phyloP scores from a whole-genome alignment of 805 yeast genomes.

The Yamadazyma akitaensis region DNA sequence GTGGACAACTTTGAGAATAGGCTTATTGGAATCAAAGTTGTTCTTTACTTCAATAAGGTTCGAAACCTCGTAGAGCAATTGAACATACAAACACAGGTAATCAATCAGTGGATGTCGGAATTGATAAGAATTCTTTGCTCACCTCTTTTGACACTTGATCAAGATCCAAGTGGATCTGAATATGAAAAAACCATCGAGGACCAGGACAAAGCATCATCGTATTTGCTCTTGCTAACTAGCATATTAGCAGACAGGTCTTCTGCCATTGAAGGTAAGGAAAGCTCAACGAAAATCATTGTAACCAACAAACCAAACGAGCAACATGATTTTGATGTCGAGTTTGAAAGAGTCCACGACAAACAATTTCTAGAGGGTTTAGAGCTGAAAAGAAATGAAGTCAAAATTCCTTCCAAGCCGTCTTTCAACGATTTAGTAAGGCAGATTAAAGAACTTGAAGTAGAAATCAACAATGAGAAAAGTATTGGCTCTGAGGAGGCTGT shows the following conservation, averaged over 20 bases:
- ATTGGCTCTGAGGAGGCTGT: constrained; percentile 10
- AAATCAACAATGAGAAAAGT: constrained; percentile 21
- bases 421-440: constrained; percentile 32
- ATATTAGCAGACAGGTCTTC: constrained; percentile 38
- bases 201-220: constrained; percentile 67
- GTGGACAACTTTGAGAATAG: constrained; percentile 13
- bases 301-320: constrained; percentile 19
- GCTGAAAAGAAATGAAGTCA: constrained; percentile 20
- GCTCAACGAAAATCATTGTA: constrained; percentile 17
- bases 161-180: constrained; percentile 66
- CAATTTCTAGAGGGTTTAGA: constrained; percentile 24
- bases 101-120: constrained; percentile 51
- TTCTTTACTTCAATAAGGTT: constrained; percentile 21
- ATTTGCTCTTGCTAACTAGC: constrained; percentile 48
- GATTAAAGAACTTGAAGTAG: constrained; percentile 24
- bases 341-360: constrained; percentile 24
- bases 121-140: constrained; percentile 42
- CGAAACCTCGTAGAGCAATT: constrained; percentile 28
- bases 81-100: constrained; percentile 47
- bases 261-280: constrained; percentile 35
- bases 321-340: constrained; percentile 20
- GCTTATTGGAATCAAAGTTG: constrained; percentile 19
- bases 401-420: constrained; percentile 28
- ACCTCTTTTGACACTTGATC: constrained; percentile 48
- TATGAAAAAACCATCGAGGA: constrained; percentile 69